phyloP scores from a whole-genome alignment of 2,329 filamentous ascomycete genomes.

The Dothiorella sarmentorum region DNA sequence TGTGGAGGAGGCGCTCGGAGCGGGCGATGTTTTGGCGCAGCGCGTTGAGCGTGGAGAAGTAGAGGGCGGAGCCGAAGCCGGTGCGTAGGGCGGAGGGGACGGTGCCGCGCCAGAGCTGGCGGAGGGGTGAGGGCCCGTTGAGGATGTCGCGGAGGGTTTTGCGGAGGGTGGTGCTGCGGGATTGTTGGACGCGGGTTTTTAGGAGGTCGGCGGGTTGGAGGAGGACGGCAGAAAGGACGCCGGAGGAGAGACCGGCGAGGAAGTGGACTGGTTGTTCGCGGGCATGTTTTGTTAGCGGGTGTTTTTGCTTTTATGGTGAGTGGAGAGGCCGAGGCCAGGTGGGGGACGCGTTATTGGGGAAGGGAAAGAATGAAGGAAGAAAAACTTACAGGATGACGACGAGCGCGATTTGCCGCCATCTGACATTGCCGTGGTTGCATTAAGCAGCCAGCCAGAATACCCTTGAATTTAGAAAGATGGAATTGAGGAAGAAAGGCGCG shows the following conservation, averaged over 20 bases:
- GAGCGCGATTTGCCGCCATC: slow-evolving; percentile 48
- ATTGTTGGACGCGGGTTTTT: slow-evolving; percentile 94
- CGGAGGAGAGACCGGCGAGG: slow-evolving; percentile 80
- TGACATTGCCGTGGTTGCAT: slow-evolving; percentile 46
- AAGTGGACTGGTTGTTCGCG: slow-evolving; percentile 62
- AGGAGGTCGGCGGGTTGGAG: slow-evolving; percentile 93
- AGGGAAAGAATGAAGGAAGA: not conserved
- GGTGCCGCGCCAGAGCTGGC: slow-evolving; percentile 86
- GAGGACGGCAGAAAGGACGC: slow-evolving; percentile 81
- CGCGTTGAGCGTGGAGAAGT: slow-evolving; percentile 84
- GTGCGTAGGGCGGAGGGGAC: slow-evolving; percentile 90
- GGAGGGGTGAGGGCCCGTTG: slow-evolving; percentile 61
- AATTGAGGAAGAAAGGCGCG: not conserved
- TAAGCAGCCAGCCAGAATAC: not conserved
- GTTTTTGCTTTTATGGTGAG: not conserved
- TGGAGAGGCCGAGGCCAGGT: not conserved
- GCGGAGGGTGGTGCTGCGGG: slow-evolving; percentile 64
- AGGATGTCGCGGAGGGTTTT: slow-evolving; percentile 68
- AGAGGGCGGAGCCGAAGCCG: slow-evolving; percentile 86
- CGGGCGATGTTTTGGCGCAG: slow-evolving; percentile 57
- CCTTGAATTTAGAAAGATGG: not conserved
- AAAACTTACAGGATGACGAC: slow-evolving; percentile 48
- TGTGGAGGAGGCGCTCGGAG: not conserved
- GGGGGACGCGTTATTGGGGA: not conserved
- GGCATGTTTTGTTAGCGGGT: not conserved